phyloP scores from a whole-genome alignment of 345 rosid genomes.

The Eucalyptus curtisii region DNA sequence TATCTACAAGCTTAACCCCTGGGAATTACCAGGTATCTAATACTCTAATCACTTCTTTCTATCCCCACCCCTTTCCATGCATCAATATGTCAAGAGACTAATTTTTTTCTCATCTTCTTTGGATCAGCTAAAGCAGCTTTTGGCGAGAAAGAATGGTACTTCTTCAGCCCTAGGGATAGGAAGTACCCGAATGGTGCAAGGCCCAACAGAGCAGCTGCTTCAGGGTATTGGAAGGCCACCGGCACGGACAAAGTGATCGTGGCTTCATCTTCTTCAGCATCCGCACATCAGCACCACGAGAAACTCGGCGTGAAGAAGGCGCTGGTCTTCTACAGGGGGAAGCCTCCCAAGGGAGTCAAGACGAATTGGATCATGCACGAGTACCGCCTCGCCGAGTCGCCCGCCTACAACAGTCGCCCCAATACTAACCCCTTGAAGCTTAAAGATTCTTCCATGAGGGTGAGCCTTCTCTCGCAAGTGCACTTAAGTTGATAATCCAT shows the following conservation, averaged over 20 bases:
- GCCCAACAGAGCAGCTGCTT: slow-evolving; percentile 95
- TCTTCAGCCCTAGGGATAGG: slow-evolving; percentile 92
- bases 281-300: slow-evolving; percentile 10
- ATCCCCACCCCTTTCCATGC: background rate
- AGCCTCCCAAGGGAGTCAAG: slow-evolving; percentile 87
- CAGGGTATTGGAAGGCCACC: slow-evolving; percentile 98
- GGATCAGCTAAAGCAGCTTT: slow-evolving; percentile 54
- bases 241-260: slow-evolving; percentile 83
- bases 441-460: slow-evolving; percentile 90
- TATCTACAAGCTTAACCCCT: slow-evolving; percentile 90
- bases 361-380: slow-evolving; percentile 99
- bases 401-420: slow-evolving; percentile 1
- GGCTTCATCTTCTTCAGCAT: slow-evolving; percentile 2
- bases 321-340: slow-evolving; percentile 89
- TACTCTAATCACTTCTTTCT: background rate
- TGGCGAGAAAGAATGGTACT: slow-evolving; percentile 99
- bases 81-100: background rate
- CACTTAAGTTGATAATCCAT: background rate
- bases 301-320: slow-evolving; percentile 92
- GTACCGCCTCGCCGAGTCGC: slow-evolving; percentile 57
- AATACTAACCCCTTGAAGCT: slow-evolving; percentile 17
- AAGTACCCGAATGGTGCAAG: slow-evolving; percentile 97
- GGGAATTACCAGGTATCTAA: slow-evolving; percentile 74
- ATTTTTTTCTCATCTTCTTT: background rate
- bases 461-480: slow-evolving; percentile 1